Evolutionary conservation across 2,329 filamentous ascomycete genomes (phyloP), one percentile per base, ranked within the genome.

Genomic region (Botrytis medusae): DNA sequence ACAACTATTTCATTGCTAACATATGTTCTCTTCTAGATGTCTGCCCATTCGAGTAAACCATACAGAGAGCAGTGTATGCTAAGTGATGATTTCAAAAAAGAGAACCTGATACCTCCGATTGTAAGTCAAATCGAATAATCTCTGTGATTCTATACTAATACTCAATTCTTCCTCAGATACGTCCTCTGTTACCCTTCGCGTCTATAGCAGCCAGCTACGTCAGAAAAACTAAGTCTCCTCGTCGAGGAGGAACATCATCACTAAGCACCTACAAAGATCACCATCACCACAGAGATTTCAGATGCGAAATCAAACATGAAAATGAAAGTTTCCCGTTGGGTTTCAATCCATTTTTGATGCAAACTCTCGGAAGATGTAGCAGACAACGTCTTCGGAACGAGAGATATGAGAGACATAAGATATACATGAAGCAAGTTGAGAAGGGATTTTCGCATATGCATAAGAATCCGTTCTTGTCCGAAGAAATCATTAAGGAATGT

Each of bases 1-100:
- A 57, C 4, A 7, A 18, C 2, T 25, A 4, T 1, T 3, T 0
- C n/a, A 16, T n/a, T 22, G 14, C 9, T 22, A 18, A 25, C 22
- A 25, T 68, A 29, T 42, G 3, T 7, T 40, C 7, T 2, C 16
- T 46, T 37, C 25, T 51, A 65, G 63, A 25, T 37, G 16, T 37
- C 44, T 14, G 29, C 22, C 6, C 18, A 34, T 25, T 25, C 44
- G 1, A 34, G 8, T 25, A 25, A 51, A 4, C 2, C 20, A 1
- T 12, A 22, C 10, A 34, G 1, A 29, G 40, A 46, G 34, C 22
- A 61, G 14, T 37, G 20, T n/a, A 61, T 8, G 20, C 4, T 7
- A 40, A 22, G 25, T 40, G 25, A 20, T 4, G 10, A 22, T 25
- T 46, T 20, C 42, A 32, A 64, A 48, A 32, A 18, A 14, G 32